Conservation (phyloP, 2,329 filamentous ascomycete species). For the Aspergillus alliaceus region DNA sequence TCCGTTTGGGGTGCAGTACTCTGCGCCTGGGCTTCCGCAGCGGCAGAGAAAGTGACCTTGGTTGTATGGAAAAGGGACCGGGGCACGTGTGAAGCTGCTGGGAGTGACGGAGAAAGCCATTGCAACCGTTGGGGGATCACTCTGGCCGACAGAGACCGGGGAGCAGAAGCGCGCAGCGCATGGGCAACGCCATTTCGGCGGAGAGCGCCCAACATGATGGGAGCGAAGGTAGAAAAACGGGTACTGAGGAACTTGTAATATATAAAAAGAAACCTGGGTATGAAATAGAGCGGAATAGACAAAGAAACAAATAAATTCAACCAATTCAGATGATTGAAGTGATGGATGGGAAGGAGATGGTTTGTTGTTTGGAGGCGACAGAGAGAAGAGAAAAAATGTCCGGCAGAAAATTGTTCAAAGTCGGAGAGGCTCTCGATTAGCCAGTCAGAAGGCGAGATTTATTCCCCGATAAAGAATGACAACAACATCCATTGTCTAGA, state of each 20-base stretch:
- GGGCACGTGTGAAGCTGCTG: slow-evolving; percentile 14
- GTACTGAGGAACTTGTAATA: no score
- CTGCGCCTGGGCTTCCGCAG: slow-evolving; percentile 25
- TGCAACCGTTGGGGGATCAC: slow-evolving; percentile 30
- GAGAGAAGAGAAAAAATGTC: slow-evolving; percentile 17
- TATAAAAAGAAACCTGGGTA: no score
- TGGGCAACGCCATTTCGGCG: slow-evolving; percentile 40
- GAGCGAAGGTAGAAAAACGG: not conserved
- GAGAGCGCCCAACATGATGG: slow-evolving; percentile 40
- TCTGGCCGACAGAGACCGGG: slow-evolving; percentile 27
- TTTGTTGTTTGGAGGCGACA: slow-evolving; percentile 9
- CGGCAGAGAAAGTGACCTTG: slow-evolving; percentile 24
- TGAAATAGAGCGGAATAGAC: no score
- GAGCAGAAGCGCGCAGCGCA: slow-evolving; percentile 35
- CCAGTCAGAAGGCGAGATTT: not conserved
- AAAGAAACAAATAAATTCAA: not conserved
- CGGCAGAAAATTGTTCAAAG: slow-evolving; percentile 2
- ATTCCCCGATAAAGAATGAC: not conserved
- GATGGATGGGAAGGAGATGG: not conserved
- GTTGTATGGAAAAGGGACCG: slow-evolving; percentile 34
- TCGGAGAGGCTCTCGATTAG: not conserved
- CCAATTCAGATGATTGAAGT: not conserved
- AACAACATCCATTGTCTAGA: not conserved
- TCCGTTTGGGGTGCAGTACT: slow-evolving; percentile 12
- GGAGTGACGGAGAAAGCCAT: slow-evolving; percentile 24